Percentiles rank a stretch among this genome's conserved stretches.
These are phyloP conservation scores for Termitomyces sp. DNA, from an alignment of 768 basidiomycete genomes.

Conservation along the genomic window DNA sequence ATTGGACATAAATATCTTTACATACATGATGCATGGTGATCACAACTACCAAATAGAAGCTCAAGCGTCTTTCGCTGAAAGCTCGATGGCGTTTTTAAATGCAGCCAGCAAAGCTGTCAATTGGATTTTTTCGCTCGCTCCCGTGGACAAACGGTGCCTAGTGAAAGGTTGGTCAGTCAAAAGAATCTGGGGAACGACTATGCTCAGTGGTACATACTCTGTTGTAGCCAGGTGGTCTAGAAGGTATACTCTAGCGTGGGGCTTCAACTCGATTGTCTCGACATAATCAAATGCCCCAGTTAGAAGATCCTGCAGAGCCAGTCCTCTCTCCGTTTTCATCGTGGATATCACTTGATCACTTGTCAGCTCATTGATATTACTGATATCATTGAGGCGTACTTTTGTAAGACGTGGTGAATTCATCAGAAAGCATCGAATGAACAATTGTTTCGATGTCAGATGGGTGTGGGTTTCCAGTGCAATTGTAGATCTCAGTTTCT, in stretches of 20 bases:
- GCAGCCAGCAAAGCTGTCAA: slow-evolving; percentile 86
- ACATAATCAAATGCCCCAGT: slow-evolving; percentile 89
- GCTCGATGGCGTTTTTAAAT: slow-evolving; percentile 90
- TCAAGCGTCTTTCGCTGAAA: slow-evolving; percentile 45
- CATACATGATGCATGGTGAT: neutral
- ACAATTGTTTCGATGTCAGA: slow-evolving; percentile 92
- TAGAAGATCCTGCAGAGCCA: slow-evolving; percentile 93
- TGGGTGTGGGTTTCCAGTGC: slow-evolving; percentile 96
- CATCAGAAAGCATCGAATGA: slow-evolving; percentile 92
- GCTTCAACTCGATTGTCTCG: slow-evolving; percentile 81
- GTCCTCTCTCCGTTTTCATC: slow-evolving; percentile 86
- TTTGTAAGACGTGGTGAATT: slow-evolving; percentile 89
- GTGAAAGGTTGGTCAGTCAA: neutral
- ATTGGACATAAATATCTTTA: neutral
- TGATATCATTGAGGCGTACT: slow-evolving; percentile 39
- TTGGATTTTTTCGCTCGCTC: slow-evolving; percentile 93
- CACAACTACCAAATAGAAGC: neutral
- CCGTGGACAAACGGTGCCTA: slow-evolving; percentile 89
- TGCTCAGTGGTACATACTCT: slow-evolving; percentile 58
- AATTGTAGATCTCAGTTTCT: slow-evolving; percentile 92
- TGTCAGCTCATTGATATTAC: neutral
- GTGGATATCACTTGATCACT: slow-evolving; percentile 70
- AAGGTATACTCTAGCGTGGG: slow-evolving; percentile 84
- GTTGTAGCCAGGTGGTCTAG: slow-evolving; percentile 92
- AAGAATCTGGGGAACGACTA: neutral